Conservation (phyloP, 2,329 filamentous ascomycete species). For the Talaromyces sp. region DNA sequence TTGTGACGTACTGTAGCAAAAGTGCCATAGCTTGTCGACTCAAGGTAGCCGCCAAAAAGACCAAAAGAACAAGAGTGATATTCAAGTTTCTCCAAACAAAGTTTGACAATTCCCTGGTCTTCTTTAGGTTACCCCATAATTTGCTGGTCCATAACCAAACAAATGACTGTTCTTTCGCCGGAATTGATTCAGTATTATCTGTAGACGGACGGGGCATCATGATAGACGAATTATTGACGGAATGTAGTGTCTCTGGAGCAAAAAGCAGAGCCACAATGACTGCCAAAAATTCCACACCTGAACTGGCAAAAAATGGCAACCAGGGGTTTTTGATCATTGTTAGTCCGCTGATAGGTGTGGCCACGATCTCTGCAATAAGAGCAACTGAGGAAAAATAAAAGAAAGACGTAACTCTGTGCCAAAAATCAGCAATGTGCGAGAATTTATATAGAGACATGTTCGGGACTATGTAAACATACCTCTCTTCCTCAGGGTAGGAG, state of each 20-base stretch:
- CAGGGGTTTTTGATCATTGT: constrained; percentile 20
- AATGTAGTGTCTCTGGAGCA: background rate
- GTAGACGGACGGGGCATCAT: background rate
- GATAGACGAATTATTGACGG: no score
- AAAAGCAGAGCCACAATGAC: constrained; percentile 1
- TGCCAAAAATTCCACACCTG: constrained; percentile 4
- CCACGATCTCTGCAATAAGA: constrained; percentile 20
- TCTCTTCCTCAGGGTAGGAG: constrained; percentile 22
- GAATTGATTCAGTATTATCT: background rate
- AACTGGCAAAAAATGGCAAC: constrained; percentile 13
- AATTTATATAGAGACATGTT: background rate
- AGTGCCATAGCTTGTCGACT: constrained; percentile 2
- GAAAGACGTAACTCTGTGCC: constrained; percentile 1
- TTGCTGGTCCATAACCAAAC: background rate
- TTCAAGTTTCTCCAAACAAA: constrained; percentile 1
- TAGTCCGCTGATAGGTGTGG: constrained; percentile 21
- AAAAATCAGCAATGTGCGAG: background rate
- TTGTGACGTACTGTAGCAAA: constrained; percentile 3
- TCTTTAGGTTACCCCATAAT: background rate
- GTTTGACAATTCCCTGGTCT: background rate
- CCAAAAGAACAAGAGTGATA: constrained; percentile 1
- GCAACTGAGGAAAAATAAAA: constrained; percentile 13
- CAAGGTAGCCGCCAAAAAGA: background rate
- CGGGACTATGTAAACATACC: constrained; percentile 12
- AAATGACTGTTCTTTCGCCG: background rate